Percentiles rank a stretch among this genome's conserved stretches.
Evolutionary conservation across 495 filamentous ascomycete species (phyloP).

Genomic region (Penicillium nucicola): DNA sequence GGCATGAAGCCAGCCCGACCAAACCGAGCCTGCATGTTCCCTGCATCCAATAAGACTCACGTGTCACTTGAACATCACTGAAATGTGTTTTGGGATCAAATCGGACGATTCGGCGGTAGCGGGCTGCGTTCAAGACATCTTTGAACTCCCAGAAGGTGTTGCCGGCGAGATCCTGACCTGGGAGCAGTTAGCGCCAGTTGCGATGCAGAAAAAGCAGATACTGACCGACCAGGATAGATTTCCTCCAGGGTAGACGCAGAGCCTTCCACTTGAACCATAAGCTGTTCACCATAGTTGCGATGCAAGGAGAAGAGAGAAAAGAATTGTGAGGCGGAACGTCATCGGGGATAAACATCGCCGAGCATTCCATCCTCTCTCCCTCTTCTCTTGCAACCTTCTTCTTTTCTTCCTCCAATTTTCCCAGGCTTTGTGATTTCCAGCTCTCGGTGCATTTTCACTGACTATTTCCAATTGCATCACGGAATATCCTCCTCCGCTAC

Average conservation of each 20-base stretch:
- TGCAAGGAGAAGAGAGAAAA: slow-evolving; percentile 16
- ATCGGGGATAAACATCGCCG: slow-evolving; percentile 28
- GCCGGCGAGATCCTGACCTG: slow-evolving; percentile 79
- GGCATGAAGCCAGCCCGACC: background rate
- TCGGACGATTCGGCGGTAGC: slow-evolving; percentile 64
- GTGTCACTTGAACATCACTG: slow-evolving; percentile 62
- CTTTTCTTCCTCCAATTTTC: background rate
- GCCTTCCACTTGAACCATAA: slow-evolving; percentile 86
- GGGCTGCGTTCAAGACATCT: slow-evolving; percentile 55
- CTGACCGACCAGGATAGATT: slow-evolving; percentile 74
- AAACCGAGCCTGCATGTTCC: background rate
- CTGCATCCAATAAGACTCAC: slow-evolving; percentile 29
- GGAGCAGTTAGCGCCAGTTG: slow-evolving; percentile 21
- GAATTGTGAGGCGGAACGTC: slow-evolving; percentile 22
- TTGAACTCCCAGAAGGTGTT: slow-evolving; percentile 97
- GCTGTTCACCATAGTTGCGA: slow-evolving; percentile 36
- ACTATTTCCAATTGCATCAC: slow-evolving; percentile 2
- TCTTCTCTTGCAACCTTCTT: slow-evolving; percentile 4
- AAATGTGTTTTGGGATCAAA: slow-evolving; percentile 58
- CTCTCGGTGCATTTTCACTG: background rate
- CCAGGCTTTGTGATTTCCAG: background rate
- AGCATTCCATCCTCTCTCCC: slow-evolving; percentile 21
- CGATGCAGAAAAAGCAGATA: slow-evolving; percentile 5
- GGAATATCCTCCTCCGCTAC: slow-evolving; percentile 13
- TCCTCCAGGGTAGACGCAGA: slow-evolving; percentile 82